Base-by-base conservation (phyloP, 2,329 filamentous ascomycete genomes). In the Scytalidium sp. region DNA sequence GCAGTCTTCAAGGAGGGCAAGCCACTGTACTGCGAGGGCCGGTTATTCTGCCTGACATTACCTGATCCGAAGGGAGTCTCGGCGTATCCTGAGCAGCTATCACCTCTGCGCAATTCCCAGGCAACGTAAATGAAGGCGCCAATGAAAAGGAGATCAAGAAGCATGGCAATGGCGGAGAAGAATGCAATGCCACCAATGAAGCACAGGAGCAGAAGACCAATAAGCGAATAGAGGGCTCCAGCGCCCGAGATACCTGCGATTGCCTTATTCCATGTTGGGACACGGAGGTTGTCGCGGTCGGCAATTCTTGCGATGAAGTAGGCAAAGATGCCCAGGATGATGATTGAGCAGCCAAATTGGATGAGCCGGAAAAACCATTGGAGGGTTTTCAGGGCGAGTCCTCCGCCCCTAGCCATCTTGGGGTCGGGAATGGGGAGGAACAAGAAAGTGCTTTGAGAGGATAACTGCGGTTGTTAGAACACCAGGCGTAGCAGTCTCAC, bases 121-220 rank as follows among this genome's bases (percentile, higher is more conserved):
- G 91, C 90, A 52, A 97, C 81, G 63, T 91, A 95, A 63, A 95
- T 81, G 74, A 94, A 94, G 51, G 76, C 83, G 39, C 80, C 89
- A 46, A 83, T 72, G 68, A 96, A 96, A 61, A 79, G 79, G 47
- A 94, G 60, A 63, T 97, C 90, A 43, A 97, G 75, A 20, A 92
- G 53, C 55, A 96, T 81, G 55, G 81, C 88, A 47, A 94, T 56
- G 62, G 85, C 76, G 3, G 88, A 87, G 52, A 91, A 86, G 67
- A 93, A 75, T 3, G 78, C 75, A 53, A 87, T 78, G 22, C 90
- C 90, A 29, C 88, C 90, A 5, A 96, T 71, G 64, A 83, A 94
- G 74, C 88, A 90, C 8, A 93, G 85, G 32, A 95, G 72, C 25
- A 94, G 57, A 13, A 90, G 72, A n/a, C 83, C 87, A 47, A 86